Evolutionary conservation across 306 rosid species (phyloP).

Genomic region (Ochetophila trinervis): DNA sequence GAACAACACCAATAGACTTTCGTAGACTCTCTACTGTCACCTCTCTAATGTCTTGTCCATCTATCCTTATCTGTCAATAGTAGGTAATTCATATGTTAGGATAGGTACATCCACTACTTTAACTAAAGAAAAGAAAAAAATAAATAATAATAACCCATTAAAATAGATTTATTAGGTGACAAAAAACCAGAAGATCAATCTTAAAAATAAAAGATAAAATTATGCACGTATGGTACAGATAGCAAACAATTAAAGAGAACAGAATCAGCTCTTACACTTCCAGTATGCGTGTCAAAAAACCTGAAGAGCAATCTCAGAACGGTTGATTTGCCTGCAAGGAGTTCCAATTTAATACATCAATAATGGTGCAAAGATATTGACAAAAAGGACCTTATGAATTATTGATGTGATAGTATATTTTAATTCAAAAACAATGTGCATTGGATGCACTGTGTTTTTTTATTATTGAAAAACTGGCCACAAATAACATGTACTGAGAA

Average conservation of each 20-base stretch:
- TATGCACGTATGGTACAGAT: conserved; percentile 16
- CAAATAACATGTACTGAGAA: background rate
- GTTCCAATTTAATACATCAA: conserved; percentile 35
- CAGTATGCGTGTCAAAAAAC: conserved; percentile 79
- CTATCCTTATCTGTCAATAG: conserved; percentile 63
- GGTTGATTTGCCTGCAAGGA: conserved; percentile 90
- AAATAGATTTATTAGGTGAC: no score
- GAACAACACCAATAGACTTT: conserved; percentile 86
- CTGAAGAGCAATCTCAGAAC: conserved; percentile 94
- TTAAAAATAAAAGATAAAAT: background rate
- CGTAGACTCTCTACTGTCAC: conserved; percentile 83
- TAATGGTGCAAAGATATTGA: conserved; percentile 8
- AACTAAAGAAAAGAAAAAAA: background rate
- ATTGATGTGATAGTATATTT: background rate
- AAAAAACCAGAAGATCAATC: background rate
- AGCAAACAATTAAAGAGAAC: conserved; percentile 26
- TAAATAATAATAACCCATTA: no score
- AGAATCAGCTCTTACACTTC: conserved; percentile 73
- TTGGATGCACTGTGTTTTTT: background rate
- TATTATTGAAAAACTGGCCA: background rate
- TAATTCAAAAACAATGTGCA: background rate
- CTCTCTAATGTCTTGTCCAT: conserved; percentile 76
- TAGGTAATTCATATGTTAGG: no score
- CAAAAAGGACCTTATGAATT: background rate
- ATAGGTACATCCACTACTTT: no score